Percentiles rank a stretch among this genome's conserved stretches.
Conservation (phyloP, 176 grass and related monocot species). For the Secale cereale region DNA sequence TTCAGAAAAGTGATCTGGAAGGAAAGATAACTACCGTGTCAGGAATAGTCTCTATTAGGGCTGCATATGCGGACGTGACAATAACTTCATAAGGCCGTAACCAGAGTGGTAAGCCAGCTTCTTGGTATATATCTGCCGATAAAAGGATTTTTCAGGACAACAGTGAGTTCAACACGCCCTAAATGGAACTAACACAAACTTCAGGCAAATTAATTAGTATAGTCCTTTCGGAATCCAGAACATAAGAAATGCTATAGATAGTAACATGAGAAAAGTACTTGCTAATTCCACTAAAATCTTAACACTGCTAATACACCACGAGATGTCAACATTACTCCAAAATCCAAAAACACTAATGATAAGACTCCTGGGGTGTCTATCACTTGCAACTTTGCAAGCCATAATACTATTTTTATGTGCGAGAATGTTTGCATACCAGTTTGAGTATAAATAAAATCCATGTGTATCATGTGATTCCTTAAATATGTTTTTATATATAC, state of each 20-base stretch:
- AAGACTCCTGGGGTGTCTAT: background rate
- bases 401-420: background rate
- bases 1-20: background rate
- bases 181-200: conserved; percentile 6
- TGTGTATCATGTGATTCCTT: background rate
- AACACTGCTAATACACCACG: background rate
- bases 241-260: background rate
- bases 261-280: background rate
- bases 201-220: conserved; percentile 5
- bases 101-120: conserved; percentile 99
- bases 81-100: conserved; percentile 97
- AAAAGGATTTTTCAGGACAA: conserved; percentile 19
- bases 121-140: conserved; percentile 96
- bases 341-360: background rate
- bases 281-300: no score
- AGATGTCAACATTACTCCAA: background rate
- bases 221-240: background rate
- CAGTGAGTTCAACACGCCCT: background rate
- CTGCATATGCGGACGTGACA: conserved; percentile 94
- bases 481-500: background rate
- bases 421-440: background rate
- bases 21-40: conserved; percentile 65
- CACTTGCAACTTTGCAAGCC: background rate
- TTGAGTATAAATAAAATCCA: background rate
- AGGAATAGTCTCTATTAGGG: conserved; percentile 98